Conservation (phyloP, 148 eudicot genomes). For the Amaranthus cruentus region DNA sequence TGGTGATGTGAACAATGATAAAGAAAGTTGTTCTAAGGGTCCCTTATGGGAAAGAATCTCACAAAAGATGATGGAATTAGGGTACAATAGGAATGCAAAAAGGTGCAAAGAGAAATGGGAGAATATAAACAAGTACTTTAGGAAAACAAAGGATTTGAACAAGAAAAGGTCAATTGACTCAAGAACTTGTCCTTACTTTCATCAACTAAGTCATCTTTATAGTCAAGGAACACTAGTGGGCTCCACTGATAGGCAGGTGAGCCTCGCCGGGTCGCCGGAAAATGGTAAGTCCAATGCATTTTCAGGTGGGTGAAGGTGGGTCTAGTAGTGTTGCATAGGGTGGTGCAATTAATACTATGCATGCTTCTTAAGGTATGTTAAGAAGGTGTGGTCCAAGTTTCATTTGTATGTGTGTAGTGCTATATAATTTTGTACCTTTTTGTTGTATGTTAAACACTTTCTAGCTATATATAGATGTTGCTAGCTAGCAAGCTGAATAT, state of each 20-base stretch:
- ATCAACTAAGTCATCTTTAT: conserved; percentile 62
- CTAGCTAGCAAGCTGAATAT: conserved; percentile 14
- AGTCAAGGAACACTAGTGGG: conserved; percentile 45
- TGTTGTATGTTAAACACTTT: conserved; percentile 12
- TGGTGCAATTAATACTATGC: conserved; percentile 9
- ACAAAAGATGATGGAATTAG: conserved; percentile 61
- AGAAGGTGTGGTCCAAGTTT: conserved; percentile 26
- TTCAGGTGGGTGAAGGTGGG: conserved; percentile 23
- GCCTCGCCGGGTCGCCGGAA: conserved; percentile 17
- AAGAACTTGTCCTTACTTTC: conserved; percentile 90
- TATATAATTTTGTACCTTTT: conserved; percentile 16
- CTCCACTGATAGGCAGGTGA: conserved; percentile 27
- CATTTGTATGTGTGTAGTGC: conserved; percentile 4
- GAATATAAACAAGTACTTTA: conserved; percentile 90
- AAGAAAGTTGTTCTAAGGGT: conserved; percentile 34
- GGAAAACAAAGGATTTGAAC: conserved; percentile 78
- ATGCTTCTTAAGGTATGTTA: conserved; percentile 21
- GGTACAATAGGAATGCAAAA: conserved; percentile 77
- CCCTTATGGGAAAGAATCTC: conserved; percentile 95
- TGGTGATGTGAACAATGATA: conserved; percentile 10
- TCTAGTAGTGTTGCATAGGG: conserved; percentile 14
- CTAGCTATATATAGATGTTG: conserved; percentile 9
- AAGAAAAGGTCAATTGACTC: conserved; percentile 82
- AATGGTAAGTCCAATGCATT: not conserved
- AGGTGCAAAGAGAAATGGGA: conserved; percentile 99